phyloP scores from a whole-genome alignment of 495 filamentous ascomycete genomes.

The Penicillium canescens region DNA sequence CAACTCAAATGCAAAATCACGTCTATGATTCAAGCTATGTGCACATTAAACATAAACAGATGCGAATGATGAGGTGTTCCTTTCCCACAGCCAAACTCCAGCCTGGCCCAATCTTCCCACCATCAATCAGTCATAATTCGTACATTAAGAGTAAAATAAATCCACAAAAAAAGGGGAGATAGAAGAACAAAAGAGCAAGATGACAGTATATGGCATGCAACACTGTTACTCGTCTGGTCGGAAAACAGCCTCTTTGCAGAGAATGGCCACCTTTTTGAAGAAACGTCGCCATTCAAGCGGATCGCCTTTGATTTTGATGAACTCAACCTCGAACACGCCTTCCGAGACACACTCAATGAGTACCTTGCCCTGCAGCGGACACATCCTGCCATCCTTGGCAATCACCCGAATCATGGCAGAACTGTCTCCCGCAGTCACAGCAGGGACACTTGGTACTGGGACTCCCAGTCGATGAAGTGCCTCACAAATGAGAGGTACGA shows the following conservation, averaged over 20 bases:
- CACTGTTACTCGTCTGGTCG: conserved; percentile 40
- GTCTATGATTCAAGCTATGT: neutral
- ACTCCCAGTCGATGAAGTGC: conserved; percentile 82
- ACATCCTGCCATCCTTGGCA: conserved; percentile 75
- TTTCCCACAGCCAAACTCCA: conserved; percentile 16
- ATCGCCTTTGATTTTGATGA: conserved; percentile 94
- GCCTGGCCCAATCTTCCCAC: neutral
- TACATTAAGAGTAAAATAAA: conserved; percentile 8
- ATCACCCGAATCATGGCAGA: conserved; percentile 67
- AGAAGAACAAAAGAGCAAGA: neutral
- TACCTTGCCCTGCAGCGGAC: conserved; percentile 80
- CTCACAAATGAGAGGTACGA: conserved; percentile 77
- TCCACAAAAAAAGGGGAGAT: conserved; percentile 5
- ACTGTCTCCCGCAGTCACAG: conserved; percentile 44
- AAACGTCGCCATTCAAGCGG: conserved; percentile 96
- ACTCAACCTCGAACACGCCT: conserved; percentile 77
- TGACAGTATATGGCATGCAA: neutral
- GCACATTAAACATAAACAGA: conserved; percentile 7
- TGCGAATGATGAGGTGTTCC: conserved; percentile 1
- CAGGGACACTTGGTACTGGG: conserved; percentile 58
- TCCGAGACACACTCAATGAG: conserved; percentile 70
- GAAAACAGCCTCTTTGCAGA: conserved; percentile 79
- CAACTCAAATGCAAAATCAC: too few relatives aligned
- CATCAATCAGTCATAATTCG: conserved; percentile 13
- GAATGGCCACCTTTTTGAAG: conserved; percentile 86